Conservation (phyloP, 176 grass and related monocot species). For the Hsuehochloa calcarea region DNA sequence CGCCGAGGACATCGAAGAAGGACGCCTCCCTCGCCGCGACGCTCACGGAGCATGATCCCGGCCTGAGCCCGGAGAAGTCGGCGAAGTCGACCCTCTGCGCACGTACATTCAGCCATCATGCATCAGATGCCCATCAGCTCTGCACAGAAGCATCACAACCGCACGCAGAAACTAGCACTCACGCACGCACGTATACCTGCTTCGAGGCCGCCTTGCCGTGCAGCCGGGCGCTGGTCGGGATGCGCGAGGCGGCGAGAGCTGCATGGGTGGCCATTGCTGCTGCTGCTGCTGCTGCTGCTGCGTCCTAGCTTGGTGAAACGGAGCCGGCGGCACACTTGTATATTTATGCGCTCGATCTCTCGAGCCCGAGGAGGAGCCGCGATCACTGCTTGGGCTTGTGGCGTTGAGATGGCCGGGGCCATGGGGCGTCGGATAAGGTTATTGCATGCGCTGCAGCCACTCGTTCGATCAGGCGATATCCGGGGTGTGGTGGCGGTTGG, state of each 20-base stretch:
- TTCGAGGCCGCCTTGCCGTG: conserved; percentile 51
- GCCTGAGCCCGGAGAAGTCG: conserved; percentile 83
- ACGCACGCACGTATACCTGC: conserved; percentile 14
- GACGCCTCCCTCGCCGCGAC: conserved; percentile 54
- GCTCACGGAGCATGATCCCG: conserved; percentile 46
- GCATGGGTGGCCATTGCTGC: conserved; percentile 88
- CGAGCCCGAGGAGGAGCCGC: conserved; percentile 11
- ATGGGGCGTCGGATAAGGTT: conserved; percentile 48
- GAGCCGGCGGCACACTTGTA: not conserved
- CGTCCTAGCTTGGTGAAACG: not conserved
- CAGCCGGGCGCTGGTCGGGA: conserved; percentile 57
- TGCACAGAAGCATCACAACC: not conserved
- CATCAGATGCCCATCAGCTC: not conserved
- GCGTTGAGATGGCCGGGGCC: not conserved
- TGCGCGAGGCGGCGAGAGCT: conserved; percentile 78
- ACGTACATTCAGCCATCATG: not conserved
- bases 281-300: conserved; percentile 16
- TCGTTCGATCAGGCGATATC: conserved; percentile 41
- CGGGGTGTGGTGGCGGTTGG: conserved; percentile 1
- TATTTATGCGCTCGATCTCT: conserved; percentile 11
- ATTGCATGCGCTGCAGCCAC: conserved; percentile 56
- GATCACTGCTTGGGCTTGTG: conserved; percentile 56
- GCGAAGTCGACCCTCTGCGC: conserved; percentile 67
- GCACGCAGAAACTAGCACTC: not conserved
- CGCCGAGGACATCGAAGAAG: conserved; percentile 59